phyloP scores from a whole-genome alignment of 768 basidiomycete species.

The Hygrophorus pudorinus region DNA sequence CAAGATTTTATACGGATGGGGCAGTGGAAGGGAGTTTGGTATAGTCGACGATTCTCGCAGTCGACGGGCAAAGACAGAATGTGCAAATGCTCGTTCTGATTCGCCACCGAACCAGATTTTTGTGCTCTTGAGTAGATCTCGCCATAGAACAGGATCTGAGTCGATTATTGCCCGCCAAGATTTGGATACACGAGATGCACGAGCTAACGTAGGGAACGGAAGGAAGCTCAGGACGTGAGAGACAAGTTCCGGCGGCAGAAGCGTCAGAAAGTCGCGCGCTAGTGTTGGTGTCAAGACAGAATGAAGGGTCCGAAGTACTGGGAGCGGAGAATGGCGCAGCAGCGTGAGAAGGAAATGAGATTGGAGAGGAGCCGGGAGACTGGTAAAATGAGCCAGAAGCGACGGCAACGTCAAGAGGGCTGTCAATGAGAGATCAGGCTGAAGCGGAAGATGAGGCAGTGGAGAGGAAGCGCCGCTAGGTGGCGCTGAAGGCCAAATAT shows the following conservation, averaged over 20 bases:
- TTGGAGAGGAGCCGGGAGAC: conserved; percentile 73
- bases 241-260: conserved; percentile 87
- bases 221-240: conserved; percentile 82
- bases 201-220: conserved; percentile 71
- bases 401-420: conserved; percentile 81
- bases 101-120: conserved; percentile 86
- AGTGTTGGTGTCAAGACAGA: conserved; percentile 84
- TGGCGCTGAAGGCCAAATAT: conserved; percentile 72
- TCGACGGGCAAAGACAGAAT: conserved; percentile 56
- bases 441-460: conserved; percentile 57
- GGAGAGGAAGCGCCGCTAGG: conserved; percentile 74
- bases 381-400: conserved; percentile 71
- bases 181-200: conserved; percentile 81
- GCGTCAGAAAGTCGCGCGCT: conserved; percentile 88
- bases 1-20: conserved; percentile 85
- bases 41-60: conserved; percentile 24
- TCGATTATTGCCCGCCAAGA: conserved; percentile 91
- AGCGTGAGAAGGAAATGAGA: conserved; percentile 91
- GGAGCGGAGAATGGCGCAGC: conserved; percentile 82
- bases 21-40: conserved; percentile 49
- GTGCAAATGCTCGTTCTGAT: conserved; percentile 72
- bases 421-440: conserved; percentile 74
- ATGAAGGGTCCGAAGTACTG: conserved; percentile 84
- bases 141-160: conserved; percentile 84
- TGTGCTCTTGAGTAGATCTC: conserved; percentile 71